These are phyloP conservation scores for Salix viminalis DNA, from an alignment of 345 rosid genomes.

Conservation along the genomic window DNA sequence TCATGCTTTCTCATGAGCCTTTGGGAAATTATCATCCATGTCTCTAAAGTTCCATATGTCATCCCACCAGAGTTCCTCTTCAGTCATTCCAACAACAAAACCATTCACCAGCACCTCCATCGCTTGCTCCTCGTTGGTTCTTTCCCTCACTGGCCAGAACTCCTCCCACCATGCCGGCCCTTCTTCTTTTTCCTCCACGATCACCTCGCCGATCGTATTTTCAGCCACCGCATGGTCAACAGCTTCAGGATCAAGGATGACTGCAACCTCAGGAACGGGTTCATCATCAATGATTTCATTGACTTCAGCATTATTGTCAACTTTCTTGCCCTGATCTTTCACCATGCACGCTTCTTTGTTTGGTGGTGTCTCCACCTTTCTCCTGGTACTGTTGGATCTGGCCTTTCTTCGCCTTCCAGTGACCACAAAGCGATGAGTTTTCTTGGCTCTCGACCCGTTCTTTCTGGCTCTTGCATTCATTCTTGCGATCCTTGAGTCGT, in stretches of 20 bases:
- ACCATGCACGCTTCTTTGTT: background rate
- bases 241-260: background rate
- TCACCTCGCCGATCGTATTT: background rate
- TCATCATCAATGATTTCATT: background rate
- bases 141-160: background rate
- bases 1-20: too few species aligned
- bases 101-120: background rate
- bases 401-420: background rate
- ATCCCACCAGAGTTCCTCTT: background rate
- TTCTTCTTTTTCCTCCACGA: background rate
- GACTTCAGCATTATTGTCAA: background rate
- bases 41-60: background rate
- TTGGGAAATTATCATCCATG: background rate
- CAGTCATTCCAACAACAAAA: background rate
- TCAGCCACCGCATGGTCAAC: background rate
- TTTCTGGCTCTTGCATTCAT: constrained; percentile 1
- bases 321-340: background rate
- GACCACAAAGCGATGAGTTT: background rate
- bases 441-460: background rate
- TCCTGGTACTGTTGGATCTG: background rate
- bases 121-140: background rate
- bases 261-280: background rate
- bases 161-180: constrained; percentile 2
- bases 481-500: background rate
- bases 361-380: background rate